These are phyloP conservation scores for Diaporthe citriasiana DNA, from an alignment of 2,329 filamentous ascomycete species.

Conservation along the genomic window DNA sequence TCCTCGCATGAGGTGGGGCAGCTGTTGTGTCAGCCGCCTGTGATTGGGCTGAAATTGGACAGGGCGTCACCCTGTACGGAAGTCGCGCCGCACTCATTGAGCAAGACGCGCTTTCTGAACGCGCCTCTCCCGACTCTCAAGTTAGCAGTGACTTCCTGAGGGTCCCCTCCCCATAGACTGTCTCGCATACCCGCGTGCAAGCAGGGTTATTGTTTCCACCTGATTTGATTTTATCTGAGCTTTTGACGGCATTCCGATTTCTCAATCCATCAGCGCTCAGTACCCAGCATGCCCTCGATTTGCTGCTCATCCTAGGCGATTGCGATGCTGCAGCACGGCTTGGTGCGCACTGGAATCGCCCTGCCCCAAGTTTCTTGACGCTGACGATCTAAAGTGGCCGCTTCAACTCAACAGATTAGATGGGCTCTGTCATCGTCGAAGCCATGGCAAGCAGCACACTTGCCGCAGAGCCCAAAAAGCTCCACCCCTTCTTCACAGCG, in stretches of 20 bases:
- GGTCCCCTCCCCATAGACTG: not conserved
- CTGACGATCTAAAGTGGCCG: not conserved
- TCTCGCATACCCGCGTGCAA: not conserved
- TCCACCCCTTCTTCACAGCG: conserved; percentile 69
- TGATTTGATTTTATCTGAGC: not conserved
- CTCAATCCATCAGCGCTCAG: not conserved
- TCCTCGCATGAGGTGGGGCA: not conserved
- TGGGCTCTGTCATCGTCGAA: conserved; percentile 59
- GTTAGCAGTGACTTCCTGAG: not conserved
- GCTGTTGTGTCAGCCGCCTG: not conserved
- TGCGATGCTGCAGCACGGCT: conserved; percentile 47
- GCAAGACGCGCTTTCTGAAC: conserved; percentile 30
- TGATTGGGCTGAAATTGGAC: conserved; percentile 19
- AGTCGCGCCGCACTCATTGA: not conserved
- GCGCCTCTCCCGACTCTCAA: conserved; percentile 8
- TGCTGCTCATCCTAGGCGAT: conserved; percentile 28
- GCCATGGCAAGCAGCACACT: conserved; percentile 60
- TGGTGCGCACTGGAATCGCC: not conserved
- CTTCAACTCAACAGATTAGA: conserved; percentile 44
- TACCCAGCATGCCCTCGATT: conserved; percentile 15
- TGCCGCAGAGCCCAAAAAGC: conserved; percentile 57
- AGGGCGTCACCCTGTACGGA: conserved; percentile 35
- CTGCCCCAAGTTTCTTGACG: not conserved
- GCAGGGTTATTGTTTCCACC: not conserved
- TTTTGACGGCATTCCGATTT: not conserved